Evolutionary conservation across 169 alveolate genomes (phyloP), one percentile per base, ranked within the genome.

Genomic region (Eimeria zaria): DNA sequence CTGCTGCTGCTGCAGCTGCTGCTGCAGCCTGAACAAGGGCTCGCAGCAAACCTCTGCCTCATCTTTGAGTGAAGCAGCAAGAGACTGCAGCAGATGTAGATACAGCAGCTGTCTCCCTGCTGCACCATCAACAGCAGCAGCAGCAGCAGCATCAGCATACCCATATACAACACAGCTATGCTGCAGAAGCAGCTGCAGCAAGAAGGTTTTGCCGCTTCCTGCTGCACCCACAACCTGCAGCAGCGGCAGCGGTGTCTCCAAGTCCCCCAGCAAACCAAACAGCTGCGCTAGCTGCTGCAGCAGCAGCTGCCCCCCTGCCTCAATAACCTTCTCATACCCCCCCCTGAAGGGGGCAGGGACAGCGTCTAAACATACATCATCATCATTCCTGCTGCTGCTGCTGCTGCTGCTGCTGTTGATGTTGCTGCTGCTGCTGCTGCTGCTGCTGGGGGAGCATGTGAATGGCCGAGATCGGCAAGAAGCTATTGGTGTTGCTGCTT

Each of bases 111-210:
- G 36, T 9, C 81, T 74, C 81, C 95, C 76, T 8, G 85, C 62
- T 39, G 81, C 58, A 4, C 89, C 95, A 12, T 71, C 95, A 27
- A 71, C 84, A n/a, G 95, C 88, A 51, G 62, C 67, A 20, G 89
- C 95, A 53, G 95, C 76, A 9, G 95, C 95, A 71, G 89, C 81
- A 83, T 90, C 95, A 27, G 60, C 89, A 71, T 73, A 90, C 60
- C 88, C 95, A 71, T 83, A 64, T 6, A 89, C 89, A 18, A 74
- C 71, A 12, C 58, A 5, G 51, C 78, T 51, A 24, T 62, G 62
- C 60, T 51, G 24, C 60, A 74, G 44, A 58, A 90, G 62, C 64
- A 83, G 67, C 51, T 20, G 88, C 53, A 71, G 76, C 39, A 90
- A 69, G 80, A 36, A 53, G 62, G 78, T 64, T 80, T 90, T 90